These are phyloP conservation scores for Hemisphaericaspora xylanilytica DNA, from an alignment of 1,139 yeast genomes.

Conservation along the genomic window DNA sequence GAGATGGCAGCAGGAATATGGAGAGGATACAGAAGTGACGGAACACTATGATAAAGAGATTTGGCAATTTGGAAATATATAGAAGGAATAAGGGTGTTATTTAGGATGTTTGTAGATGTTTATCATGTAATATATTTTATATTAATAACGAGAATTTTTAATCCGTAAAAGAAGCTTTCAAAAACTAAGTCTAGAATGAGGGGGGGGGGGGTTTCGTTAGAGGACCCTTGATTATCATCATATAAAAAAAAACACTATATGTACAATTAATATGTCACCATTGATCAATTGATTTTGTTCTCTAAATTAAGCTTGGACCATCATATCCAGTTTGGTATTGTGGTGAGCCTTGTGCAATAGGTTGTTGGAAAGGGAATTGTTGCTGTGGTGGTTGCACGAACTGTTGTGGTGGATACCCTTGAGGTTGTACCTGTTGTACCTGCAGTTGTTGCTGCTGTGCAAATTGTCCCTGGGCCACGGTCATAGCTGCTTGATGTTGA, in stretches of 20 bases:
- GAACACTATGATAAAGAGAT: constrained; percentile 60
- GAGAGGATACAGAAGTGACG: constrained; percentile 63
- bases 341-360: constrained; percentile 5
- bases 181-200: too few species aligned
- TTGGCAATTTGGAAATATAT: constrained; percentile 39
- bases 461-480: constrained; percentile 15
- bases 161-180: too few species aligned
- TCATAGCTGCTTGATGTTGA: constrained; percentile 24
- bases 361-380: constrained; percentile 13
- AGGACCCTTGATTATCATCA: too few species aligned
- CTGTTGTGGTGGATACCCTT: constrained; percentile 13
- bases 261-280: too few species aligned
- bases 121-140: not conserved
- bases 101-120: not conserved
- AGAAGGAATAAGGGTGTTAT: not conserved
- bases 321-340: constrained; percentile 16
- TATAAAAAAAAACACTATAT: too few species aligned
- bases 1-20: constrained; percentile 76
- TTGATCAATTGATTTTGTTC: too few species aligned
- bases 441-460: constrained; percentile 11
- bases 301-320: constrained; percentile 31
- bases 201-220: too few species aligned
- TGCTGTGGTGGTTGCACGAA: constrained; percentile 11
- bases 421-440: constrained; percentile 6
- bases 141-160: too few species aligned